phyloP scores from a whole-genome alignment of 345 rosid genomes.

The Eucalyptus grandis region DNA sequence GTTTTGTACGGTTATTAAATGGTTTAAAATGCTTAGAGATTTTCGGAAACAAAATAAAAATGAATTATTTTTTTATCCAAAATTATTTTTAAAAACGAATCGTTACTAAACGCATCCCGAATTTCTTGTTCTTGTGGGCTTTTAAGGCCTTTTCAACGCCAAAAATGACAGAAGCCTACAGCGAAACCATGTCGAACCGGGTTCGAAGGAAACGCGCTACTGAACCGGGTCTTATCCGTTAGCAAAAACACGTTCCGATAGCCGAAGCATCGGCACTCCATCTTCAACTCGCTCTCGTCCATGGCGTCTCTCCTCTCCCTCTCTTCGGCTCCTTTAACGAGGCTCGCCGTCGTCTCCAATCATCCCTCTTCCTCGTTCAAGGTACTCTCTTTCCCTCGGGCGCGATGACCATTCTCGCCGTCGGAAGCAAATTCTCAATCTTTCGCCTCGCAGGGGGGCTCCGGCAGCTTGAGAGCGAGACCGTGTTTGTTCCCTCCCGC shows the following conservation, averaged over 20 bases:
- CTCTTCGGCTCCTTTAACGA: not conserved
- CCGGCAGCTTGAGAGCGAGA: not conserved
- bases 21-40: fast-evolving
- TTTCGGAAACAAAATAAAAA: fast-evolving
- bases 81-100: fast-evolving
- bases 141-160: not conserved
- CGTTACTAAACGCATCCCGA: fast-evolving
- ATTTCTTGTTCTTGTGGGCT: not conserved
- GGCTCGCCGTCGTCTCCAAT: not conserved
- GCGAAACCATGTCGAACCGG: not conserved
- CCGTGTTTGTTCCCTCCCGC: not conserved
- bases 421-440: not conserved
- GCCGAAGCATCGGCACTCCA: not conserved
- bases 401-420: not conserved
- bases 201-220: not conserved
- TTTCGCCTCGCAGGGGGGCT: not conserved
- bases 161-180: not conserved
- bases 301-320: not conserved
- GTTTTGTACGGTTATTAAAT: fast-evolving
- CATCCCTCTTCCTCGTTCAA: not conserved
- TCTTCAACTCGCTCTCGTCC: not conserved
- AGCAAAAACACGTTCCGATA: not conserved
- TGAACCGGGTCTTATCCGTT: not conserved
- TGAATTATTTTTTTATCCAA: fast-evolving
- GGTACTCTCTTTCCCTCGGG: not conserved